Evolutionary conservation across 2,329 filamentous ascomycete species (phyloP).

Genomic region (Raffaelea albimanens): DNA sequence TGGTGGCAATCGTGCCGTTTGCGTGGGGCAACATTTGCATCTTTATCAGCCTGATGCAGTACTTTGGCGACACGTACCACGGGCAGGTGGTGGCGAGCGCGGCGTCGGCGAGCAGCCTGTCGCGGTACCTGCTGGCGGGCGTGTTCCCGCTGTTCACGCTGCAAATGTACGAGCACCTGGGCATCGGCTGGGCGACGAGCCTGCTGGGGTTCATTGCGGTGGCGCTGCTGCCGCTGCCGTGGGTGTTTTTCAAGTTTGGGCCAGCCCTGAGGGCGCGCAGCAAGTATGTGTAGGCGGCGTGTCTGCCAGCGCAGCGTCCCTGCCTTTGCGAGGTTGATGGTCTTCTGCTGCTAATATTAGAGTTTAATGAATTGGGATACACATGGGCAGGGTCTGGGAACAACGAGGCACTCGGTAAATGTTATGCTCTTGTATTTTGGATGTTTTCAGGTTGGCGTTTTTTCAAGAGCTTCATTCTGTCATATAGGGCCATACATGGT

Average conservation of each 20-base stretch:
- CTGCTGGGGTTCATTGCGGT: constrained; percentile 37
- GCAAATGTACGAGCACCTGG: constrained; percentile 38
- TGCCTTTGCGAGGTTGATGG: too few relatives aligned
- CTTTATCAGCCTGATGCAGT: constrained; percentile 44
- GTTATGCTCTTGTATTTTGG: too few relatives aligned
- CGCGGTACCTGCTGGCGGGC: constrained; percentile 44
- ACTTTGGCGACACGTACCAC: constrained; percentile 47
- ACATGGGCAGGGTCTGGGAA: too few relatives aligned
- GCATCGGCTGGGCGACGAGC: constrained; percentile 37
- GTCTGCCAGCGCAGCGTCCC: too few relatives aligned
- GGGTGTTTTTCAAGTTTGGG: constrained; percentile 41
- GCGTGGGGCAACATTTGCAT: constrained; percentile 51
- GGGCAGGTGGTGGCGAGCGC: constrained; percentile 47
- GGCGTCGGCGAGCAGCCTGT: constrained; percentile 48
- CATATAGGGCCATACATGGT: too few relatives aligned
- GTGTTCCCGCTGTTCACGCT: constrained; percentile 53
- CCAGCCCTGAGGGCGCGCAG: constrained; percentile 28
- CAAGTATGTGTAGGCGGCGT: background rate
- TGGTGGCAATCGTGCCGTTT: constrained; percentile 44
- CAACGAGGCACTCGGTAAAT: too few relatives aligned
- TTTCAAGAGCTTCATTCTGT: too few relatives aligned
- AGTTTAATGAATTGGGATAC: too few relatives aligned
- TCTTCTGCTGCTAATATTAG: too few relatives aligned
- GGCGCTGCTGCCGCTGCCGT: constrained; percentile 39
- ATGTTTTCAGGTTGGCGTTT: too few relatives aligned